Evolutionary conservation across 1,284 basidiomycete genomes (phyloP).

Genomic region (Grifola frondosa): DNA sequence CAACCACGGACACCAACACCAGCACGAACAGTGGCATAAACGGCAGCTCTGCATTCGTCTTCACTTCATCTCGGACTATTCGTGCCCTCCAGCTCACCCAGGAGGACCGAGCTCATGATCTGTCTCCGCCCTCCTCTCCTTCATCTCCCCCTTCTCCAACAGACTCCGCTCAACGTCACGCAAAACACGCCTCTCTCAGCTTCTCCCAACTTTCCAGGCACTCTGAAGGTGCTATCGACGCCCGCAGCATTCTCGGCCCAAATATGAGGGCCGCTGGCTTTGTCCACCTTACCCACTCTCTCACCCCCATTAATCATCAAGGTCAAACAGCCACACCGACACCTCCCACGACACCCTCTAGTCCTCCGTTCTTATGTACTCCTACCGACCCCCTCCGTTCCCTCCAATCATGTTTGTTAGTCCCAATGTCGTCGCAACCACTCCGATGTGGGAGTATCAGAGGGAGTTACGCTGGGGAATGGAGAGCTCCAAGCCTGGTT

Average conservation of each 20-base stretch:
- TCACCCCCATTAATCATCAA: slow-evolving; percentile 3
- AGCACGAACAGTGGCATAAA: slow-evolving; percentile 48
- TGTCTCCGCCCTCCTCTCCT: slow-evolving; percentile 6
- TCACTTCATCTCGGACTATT: slow-evolving; percentile 29
- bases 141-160: slow-evolving; percentile 7
- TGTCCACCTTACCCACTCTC: slow-evolving; percentile 25
- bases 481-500: no score
- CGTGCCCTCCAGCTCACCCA: slow-evolving; percentile 18
- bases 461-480: slow-evolving; percentile 13
- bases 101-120: slow-evolving; percentile 1
- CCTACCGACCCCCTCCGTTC: slow-evolving; percentile 31
- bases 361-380: slow-evolving; percentile 14
- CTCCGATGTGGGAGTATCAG: slow-evolving; percentile 30
- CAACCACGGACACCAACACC: slow-evolving; percentile 39
- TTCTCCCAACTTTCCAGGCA: slow-evolving; percentile 27
- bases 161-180: background rate
- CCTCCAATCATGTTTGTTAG: slow-evolving; percentile 31
- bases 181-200: slow-evolving; percentile 18
- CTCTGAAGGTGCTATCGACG: slow-evolving; percentile 29
- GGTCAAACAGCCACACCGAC: slow-evolving; percentile 7
- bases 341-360: slow-evolving; percentile 6
- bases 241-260: slow-evolving; percentile 30
- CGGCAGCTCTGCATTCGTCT: slow-evolving; percentile 27
- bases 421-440: slow-evolving; percentile 16
- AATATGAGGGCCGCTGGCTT: slow-evolving; percentile 35